Base-by-base conservation (phyloP, 129 eudicot species). In the Kitagawia praeruptora region DNA sequence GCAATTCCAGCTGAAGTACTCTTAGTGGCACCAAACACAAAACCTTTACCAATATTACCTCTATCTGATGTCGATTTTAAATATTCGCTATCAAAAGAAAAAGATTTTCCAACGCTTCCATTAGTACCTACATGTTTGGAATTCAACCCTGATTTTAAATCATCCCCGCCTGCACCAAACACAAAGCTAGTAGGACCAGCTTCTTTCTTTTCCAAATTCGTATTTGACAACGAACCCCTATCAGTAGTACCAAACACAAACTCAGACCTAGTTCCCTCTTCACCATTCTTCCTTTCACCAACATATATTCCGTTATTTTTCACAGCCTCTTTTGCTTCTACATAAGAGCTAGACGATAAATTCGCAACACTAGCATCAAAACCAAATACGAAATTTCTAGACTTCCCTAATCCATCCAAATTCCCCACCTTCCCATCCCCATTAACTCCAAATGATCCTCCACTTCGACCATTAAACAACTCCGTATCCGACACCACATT, bases 181-280 rank as follows among this genome's bases (percentile, higher is more conserved):
- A 40, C 78, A 72, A 72, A 72, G 38, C 72, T 75, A 40, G 37
- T 46, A 11, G 23, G 34, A 67, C 56, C 41, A 2, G n/a, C 34
- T 58, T 71, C 80, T 82, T 73, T 79, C 40, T 80, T 75, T 61
- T 46, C 70, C 66, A 27, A 27, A 64, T 41, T 69, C 66, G 66
- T 31, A 81, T 78, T 70, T 25, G 70, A 45, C 66, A 28, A 31
- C 6, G 74, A 38, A 80, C 81, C 84, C 77, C 42, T 67, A 41
- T 61, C 80, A 70, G 69, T 79, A 15, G 82, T 82, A 78, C 85
- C 80, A 80, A 83, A 83, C 54, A 78, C 78, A 80, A 88, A 42
- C 79, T 80, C 85, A 23, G 25, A 46, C 47, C 77, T 47, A 69
- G 56, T 48, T 40, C 63, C 70, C 78, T 82, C 81, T 82, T 48